Percentiles rank a stretch among this genome's conserved stretches.
Conservation (phyloP, 352 stramenopile genomes). For the Pythium pyrilobum region DNA sequence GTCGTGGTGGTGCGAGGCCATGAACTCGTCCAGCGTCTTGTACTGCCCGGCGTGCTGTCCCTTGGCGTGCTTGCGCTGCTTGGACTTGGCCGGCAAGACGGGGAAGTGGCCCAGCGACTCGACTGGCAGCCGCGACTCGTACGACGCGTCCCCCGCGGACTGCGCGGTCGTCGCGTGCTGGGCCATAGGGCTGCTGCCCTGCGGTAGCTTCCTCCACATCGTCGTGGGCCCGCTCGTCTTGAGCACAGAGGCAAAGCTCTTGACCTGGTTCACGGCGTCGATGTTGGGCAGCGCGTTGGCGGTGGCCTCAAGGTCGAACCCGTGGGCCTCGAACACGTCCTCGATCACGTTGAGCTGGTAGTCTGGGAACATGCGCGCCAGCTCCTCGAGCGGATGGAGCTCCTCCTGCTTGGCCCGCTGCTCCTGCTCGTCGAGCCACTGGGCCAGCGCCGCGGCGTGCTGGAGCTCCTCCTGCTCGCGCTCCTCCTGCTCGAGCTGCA, state of each 20-base stretch:
- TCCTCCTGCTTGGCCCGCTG: constrained; percentile 12
- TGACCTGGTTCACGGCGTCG: constrained; percentile 39
- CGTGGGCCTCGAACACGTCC: constrained; percentile 49
- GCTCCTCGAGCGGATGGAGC: constrained; percentile 42
- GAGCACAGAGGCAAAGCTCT: constrained; percentile 57
- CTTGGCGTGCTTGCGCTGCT: constrained; percentile 14
- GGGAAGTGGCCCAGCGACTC: constrained; percentile 55
- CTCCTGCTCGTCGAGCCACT: constrained; percentile 10
- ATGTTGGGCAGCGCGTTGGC: constrained; percentile 55
- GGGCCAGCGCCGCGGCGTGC: constrained; percentile 4
- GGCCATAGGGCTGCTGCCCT: neutral
- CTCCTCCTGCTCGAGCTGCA: constrained; percentile 51
- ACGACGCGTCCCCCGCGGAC: constrained; percentile 1
- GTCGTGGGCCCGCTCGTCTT: constrained; percentile 14
- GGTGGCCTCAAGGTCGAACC: constrained; percentile 50
- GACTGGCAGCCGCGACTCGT: constrained; percentile 28
- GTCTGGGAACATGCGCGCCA: constrained; percentile 49
- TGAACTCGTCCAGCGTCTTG: constrained; percentile 10
- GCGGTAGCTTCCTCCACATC: constrained; percentile 9
- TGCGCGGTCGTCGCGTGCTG: neutral
- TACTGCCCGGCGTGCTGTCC: neutral
- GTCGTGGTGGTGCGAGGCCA: neutral
- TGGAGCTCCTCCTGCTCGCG: neutral
- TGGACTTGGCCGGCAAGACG: constrained; percentile 31
- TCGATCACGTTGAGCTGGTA: constrained; percentile 60